These are phyloP conservation scores for Coniochaeta sp. DNA, from an alignment of 2,329 filamentous ascomycete genomes.

Conservation along the genomic window DNA sequence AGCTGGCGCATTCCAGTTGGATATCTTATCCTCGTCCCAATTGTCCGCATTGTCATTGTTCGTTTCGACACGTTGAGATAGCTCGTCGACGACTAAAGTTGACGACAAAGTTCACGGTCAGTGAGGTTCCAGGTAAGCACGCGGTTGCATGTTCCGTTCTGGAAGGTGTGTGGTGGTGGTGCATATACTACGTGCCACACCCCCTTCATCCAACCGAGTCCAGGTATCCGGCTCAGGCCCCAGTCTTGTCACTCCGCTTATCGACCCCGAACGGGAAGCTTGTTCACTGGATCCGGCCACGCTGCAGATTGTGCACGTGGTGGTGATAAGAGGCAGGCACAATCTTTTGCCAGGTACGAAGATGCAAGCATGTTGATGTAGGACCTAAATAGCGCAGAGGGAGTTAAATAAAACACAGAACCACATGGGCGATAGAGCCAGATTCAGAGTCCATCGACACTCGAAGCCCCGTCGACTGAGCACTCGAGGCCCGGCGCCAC, in stretches of 20 bases:
- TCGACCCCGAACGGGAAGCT: not conserved
- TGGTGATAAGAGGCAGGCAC: not conserved
- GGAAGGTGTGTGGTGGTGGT: not conserved
- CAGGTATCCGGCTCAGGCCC: not conserved
- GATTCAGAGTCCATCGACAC: too few relatives aligned
- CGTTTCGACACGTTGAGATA: not conserved
- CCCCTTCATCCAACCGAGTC: not conserved
- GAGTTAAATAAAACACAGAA: not conserved
- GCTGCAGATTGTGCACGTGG: not conserved
- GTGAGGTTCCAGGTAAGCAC: too few relatives aligned
- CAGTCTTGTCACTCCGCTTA: not conserved
- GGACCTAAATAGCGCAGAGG: not conserved
- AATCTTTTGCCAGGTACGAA: not conserved
- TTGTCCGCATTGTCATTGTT: not conserved
- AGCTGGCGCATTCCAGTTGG: not conserved
- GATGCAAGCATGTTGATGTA: not conserved
- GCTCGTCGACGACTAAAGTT: not conserved
- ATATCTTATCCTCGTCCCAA: not conserved
- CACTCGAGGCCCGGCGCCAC: not conserved
- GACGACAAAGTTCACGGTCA: too few relatives aligned
- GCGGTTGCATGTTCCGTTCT: not conserved
- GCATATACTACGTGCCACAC: not conserved
- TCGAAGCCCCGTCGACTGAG: not conserved
- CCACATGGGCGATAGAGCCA: not conserved
- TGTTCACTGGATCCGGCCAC: not conserved